Base-by-base conservation (phyloP, 306 rosid genomes). In the Corylus heterophylla region DNA sequence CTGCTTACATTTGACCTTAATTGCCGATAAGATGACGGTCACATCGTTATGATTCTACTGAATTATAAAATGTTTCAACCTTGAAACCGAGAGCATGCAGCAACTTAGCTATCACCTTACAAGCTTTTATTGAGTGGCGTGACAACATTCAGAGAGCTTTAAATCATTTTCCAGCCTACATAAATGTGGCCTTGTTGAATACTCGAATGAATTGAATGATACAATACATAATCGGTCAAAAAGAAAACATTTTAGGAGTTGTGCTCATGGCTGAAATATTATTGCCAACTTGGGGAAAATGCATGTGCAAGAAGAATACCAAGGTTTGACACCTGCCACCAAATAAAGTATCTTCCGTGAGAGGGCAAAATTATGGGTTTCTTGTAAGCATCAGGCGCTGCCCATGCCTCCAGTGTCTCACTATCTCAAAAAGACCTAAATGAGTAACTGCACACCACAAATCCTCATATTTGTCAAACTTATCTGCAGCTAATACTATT, bases 381-480 rank as follows among this genome's bases (percentile, higher is more conserved):
- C 92, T 92, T 95, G 96, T 77, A 95, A 50, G 98, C 75, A 84
- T 95, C 98, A n/a, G 98, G 25, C 98, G 98, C 74, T 98, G 83
- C 92, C 98, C 98, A 95, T 92, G 68, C 98, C 98, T 51, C 98
- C 98, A 9, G 98, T n/a, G 98, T 85, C 98, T 91, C 87, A 95
- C 98, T 78, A 95, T 92, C 98, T 95, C 95, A 83, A 84, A 50
- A 80, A 83, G 42, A 71, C n/a, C 74, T 44, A 71, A 35, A 25
- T 59, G 42, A 74, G 76, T 76, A 73, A 55, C 39, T 17, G 64
- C 76, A 54, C 68, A 64, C 27, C 54, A 49, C 68, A 71, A 75
- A 74, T 29, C 22, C 31, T 52, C 39, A n/a, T n/a, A 44, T 59
- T 49, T 56, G 18, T 54, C 17, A 78, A 66, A 67, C 31, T 79